These are phyloP conservation scores for Dianthus caryophyllus DNA, from an alignment of 148 eudicot species.

Conservation along the genomic window DNA sequence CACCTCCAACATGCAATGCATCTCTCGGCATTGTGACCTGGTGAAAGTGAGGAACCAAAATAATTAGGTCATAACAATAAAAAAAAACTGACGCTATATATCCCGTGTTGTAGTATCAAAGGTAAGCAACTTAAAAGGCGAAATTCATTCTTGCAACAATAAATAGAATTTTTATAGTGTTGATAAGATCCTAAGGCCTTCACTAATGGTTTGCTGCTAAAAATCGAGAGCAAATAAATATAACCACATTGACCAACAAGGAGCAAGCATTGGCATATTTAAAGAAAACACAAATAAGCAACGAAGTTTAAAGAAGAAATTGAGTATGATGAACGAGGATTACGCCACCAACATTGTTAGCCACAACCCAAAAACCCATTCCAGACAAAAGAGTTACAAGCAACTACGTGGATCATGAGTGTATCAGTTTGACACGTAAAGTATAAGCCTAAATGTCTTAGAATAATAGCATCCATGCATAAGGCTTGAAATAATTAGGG, in stretches of 20 bases:
- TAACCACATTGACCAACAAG: neutral
- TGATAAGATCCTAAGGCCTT: too few species aligned
- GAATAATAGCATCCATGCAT: neutral
- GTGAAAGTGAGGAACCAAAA: slow-evolving; percentile 8
- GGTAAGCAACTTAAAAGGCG: too few species aligned
- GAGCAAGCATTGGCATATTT: slow-evolving; percentile 5
- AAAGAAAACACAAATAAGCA: neutral
- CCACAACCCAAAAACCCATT: too few species aligned
- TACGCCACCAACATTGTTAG: too few species aligned
- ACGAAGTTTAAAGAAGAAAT: neutral
- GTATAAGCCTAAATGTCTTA: neutral
- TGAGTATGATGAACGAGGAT: neutral
- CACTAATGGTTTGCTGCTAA: too few species aligned
- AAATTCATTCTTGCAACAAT: too few species aligned
- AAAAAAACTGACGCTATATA: too few species aligned
- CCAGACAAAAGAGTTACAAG: neutral
- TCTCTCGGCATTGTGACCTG: slow-evolving; percentile 98
- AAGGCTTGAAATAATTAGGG: neutral
- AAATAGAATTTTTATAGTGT: too few species aligned
- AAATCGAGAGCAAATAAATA: neutral
- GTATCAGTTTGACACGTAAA: neutral
- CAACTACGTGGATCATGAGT: neutral
- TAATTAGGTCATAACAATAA: neutral
- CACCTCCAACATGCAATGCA: slow-evolving; percentile 84
- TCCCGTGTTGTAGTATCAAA: too few species aligned